Conservation (phyloP, 2,329 filamentous ascomycete genomes). For the Diatrype stigma region DNA sequence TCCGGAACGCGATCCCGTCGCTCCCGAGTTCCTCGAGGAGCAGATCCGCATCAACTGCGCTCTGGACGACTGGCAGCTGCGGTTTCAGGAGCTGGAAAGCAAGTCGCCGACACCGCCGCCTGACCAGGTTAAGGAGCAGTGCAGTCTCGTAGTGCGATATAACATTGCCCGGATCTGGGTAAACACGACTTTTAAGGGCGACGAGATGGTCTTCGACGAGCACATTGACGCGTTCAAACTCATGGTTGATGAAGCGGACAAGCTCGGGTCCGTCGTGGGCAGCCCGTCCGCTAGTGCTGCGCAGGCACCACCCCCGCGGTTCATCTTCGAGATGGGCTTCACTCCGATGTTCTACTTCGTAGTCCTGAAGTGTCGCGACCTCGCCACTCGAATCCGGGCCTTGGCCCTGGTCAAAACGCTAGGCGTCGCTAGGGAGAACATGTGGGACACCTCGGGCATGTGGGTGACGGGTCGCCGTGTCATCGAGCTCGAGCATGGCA, state of each 20-base stretch:
- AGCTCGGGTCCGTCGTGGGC: constrained; percentile 5
- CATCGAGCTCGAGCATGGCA: constrained; percentile 36
- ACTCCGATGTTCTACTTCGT: constrained; percentile 34
- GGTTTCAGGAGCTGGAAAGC: constrained; percentile 17
- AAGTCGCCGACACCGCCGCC: background rate
- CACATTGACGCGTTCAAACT: constrained; percentile 24
- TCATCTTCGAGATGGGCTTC: constrained; percentile 39
- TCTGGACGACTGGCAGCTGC: constrained; percentile 25
- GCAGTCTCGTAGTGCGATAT: constrained; percentile 27
- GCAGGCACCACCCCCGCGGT: constrained; percentile 16
- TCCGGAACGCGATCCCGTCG: constrained; percentile 7
- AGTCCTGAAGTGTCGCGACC: constrained; percentile 34
- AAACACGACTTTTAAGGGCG: constrained; percentile 20
- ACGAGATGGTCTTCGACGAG: constrained; percentile 33
- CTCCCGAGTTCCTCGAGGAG: constrained; percentile 15
- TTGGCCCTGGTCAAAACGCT: constrained; percentile 28
- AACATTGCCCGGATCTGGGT: constrained; percentile 31
- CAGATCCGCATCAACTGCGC: constrained; percentile 16
- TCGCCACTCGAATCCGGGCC: constrained; percentile 30
- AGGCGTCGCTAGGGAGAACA: constrained; percentile 27
- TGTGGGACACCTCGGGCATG: constrained; percentile 33
- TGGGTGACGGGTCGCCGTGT: constrained; percentile 27
- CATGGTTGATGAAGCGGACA: constrained; percentile 24
- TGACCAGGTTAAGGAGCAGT: constrained; percentile 5
- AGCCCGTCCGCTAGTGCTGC: background rate